A percentile compares a stretch with the other conserved stretches of the same genome.
Evolutionary conservation across 495 filamentous ascomycete species (phyloP).

Genomic region (Podospora appendiculata): DNA sequence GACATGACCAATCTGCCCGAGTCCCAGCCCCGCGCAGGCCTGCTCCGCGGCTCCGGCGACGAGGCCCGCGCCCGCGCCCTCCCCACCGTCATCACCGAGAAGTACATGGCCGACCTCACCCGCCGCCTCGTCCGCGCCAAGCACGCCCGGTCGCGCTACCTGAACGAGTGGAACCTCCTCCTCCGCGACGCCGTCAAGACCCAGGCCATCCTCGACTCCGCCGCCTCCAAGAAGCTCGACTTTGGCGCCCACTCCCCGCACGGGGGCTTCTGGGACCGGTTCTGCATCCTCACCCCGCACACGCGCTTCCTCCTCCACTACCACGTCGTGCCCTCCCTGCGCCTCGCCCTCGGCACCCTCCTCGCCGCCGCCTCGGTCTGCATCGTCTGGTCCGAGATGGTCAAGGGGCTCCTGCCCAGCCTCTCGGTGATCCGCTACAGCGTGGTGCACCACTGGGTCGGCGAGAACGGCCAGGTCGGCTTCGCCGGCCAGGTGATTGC

Average conservation of each 20-base stretch:
- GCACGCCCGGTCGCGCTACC: conserved; percentile 73
- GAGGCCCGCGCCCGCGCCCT: conserved; percentile 29
- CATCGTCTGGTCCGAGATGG: conserved; percentile 86
- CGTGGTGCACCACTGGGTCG: conserved; percentile 67
- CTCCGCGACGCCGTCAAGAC: conserved; percentile 62
- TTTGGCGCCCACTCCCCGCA: conserved; percentile 54
- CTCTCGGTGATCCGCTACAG: conserved; percentile 79
- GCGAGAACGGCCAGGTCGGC: conserved; percentile 59
- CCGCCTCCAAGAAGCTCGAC: conserved; percentile 69
- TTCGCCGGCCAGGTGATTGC: conserved; percentile 80
- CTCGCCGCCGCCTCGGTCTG: conserved; percentile 68
- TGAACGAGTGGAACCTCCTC: conserved; percentile 77
- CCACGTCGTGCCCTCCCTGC: conserved; percentile 57
- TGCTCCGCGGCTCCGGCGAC: conserved; percentile 29
- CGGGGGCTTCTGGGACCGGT: conserved; percentile 44
- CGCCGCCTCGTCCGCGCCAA: conserved; percentile 69
- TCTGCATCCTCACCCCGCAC: conserved; percentile 69
- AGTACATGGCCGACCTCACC: conserved; percentile 85
- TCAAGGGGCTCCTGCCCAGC: conserved; percentile 66
- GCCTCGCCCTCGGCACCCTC: conserved; percentile 52
- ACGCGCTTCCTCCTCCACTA: conserved; percentile 73
- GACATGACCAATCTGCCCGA: conserved; percentile 67
- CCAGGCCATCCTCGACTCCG: conserved; percentile 79
- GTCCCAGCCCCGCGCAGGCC: conserved; percentile 41
- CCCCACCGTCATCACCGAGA: conserved; percentile 83